Evolutionary conservation across 1,284 basidiomycete genomes (phyloP).

Genomic region (Xerocomus nothofagi): DNA sequence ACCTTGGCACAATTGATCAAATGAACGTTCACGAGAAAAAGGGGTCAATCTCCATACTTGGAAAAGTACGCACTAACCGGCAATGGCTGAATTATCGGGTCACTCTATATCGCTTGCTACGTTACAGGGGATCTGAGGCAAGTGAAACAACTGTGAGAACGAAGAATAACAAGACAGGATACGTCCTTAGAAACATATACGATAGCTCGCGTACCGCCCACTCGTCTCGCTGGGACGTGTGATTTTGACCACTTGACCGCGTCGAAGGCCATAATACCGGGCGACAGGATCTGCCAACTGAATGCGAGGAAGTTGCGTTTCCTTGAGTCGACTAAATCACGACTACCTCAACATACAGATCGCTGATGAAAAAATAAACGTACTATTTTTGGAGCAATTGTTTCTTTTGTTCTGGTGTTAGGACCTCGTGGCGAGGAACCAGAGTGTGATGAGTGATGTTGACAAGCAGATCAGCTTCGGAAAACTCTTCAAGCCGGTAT

Average conservation of each 20-base stretch:
- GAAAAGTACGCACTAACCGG: constrained; percentile 1
- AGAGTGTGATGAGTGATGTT: constrained; percentile 97
- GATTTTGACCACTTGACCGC: constrained; percentile 98
- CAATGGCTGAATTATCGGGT: neutral
- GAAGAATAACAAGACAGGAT: constrained; percentile 7
- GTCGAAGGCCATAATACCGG: constrained; percentile 92
- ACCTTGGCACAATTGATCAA: neutral
- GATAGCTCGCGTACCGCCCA: constrained; percentile 92
- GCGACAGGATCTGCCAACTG: constrained; percentile 96
- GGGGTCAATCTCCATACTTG: neutral
- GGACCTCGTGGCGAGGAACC: constrained; percentile 91
- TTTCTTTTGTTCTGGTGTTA: constrained; percentile 86
- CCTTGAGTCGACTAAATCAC: constrained; percentile 83
- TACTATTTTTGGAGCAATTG: constrained; percentile 90
- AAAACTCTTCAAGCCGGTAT: constrained; percentile 94
- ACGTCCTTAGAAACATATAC: constrained; percentile 70
- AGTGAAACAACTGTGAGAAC: constrained; percentile 3
- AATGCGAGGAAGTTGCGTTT: constrained; percentile 97
- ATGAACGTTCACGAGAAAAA: neutral
- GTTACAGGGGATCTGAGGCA: constrained; percentile 15
- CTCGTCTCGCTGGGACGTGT: constrained; percentile 96
- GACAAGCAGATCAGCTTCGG: constrained; percentile 93
- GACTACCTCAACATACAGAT: constrained; percentile 11
- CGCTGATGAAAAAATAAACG: constrained; percentile 32
- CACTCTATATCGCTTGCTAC: constrained; percentile 11